phyloP scores from a whole-genome alignment of 192 early-diverging fungal genomes.

The Allomyces arbusculus region DNA sequence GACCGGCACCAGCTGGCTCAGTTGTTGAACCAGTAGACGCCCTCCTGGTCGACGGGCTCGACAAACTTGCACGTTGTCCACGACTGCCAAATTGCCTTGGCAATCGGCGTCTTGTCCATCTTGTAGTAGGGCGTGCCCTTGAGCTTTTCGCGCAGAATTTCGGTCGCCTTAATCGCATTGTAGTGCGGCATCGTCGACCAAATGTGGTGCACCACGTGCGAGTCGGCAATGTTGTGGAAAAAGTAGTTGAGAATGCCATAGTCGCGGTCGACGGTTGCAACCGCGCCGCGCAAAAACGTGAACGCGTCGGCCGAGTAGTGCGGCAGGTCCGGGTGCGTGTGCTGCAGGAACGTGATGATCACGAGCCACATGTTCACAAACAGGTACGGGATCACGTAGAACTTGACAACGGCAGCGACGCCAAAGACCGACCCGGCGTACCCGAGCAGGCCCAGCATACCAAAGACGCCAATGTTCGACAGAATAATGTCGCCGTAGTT shows the following conservation, averaged over 20 bases:
- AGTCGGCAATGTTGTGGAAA: constrained; percentile 62
- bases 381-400: constrained; percentile 80
- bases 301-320: constrained; percentile 67
- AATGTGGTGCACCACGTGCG: constrained; percentile 86
- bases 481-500: constrained; percentile 46
- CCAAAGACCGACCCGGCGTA: constrained; percentile 31
- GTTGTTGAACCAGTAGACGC: constrained; percentile 39
- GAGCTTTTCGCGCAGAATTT: constrained; percentile 44
- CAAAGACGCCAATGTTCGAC: constrained; percentile 53
- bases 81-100: constrained; percentile 43
- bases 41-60: constrained; percentile 58
- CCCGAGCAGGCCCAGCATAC: constrained; percentile 26
- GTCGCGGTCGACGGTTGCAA: constrained; percentile 17
- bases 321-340: constrained; percentile 72
- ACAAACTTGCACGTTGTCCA: constrained; percentile 62
- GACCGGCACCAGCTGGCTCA: neutral
- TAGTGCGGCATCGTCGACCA: constrained; percentile 98
- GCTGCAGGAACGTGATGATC: constrained; percentile 87
- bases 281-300: constrained; percentile 81
- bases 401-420: constrained; percentile 41
- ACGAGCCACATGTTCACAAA: constrained; percentile 91
- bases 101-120: constrained; percentile 48
- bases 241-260: constrained; percentile 11
- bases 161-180: constrained; percentile 73
- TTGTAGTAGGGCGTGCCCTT: constrained; percentile 57